Evolutionary conservation across 805 yeast genomes (phyloP).

Genomic region (Ogataea angusta): DNA sequence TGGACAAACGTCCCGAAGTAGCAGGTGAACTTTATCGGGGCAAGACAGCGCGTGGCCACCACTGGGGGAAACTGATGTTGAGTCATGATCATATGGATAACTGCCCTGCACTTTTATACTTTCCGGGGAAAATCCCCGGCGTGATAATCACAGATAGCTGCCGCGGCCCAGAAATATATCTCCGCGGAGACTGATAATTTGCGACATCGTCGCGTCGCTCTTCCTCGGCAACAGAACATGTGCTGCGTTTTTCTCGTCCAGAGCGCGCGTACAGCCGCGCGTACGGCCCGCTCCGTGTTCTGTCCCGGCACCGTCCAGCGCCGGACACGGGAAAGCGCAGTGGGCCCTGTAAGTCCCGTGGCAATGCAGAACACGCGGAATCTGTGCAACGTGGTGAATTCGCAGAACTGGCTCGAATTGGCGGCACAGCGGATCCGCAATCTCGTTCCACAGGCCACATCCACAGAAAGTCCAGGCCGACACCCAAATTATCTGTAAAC

Average conservation of each 20-base stretch:
- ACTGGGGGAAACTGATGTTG: slow-evolving; percentile 10
- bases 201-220: slow-evolving; percentile 2
- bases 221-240: not conserved
- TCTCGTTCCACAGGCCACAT: not conserved
- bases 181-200: not conserved
- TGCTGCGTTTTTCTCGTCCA: not conserved
- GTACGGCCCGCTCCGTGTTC: not conserved
- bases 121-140: not conserved
- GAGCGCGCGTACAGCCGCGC: not conserved
- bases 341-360: too few relatives aligned
- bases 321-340: too few relatives aligned
- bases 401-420: not conserved
- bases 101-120: not conserved
- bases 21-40: slow-evolving; percentile 33
- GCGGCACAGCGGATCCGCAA: not conserved
- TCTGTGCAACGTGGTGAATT: not conserved
- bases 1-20: slow-evolving; percentile 73
- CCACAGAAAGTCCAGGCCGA: not conserved
- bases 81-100: slow-evolving; percentile 2
- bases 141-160: not conserved
- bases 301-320: not conserved
- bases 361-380: not conserved
- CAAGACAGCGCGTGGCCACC: slow-evolving; percentile 20
- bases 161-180: slow-evolving; percentile 6
- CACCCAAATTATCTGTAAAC: not conserved